These are phyloP conservation scores for Neopestalotiopsis sp. DNA, from an alignment of 2,329 filamentous ascomycete species.

Conservation along the genomic window DNA sequence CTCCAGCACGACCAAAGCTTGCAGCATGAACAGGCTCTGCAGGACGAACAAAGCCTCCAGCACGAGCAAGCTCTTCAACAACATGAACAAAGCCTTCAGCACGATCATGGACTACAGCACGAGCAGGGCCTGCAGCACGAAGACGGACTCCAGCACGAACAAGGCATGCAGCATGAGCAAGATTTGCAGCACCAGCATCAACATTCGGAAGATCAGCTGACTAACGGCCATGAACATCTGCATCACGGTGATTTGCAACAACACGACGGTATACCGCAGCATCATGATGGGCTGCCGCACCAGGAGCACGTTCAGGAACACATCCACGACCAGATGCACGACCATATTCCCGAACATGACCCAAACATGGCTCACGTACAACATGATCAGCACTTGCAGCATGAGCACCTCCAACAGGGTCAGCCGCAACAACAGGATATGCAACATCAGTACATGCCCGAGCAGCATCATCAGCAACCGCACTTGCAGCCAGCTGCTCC, in stretches of 20 bases:
- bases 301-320: constrained; percentile 19
- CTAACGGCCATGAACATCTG: constrained; percentile 16
- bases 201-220: constrained; percentile 16
- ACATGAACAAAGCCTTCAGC: constrained; percentile 20
- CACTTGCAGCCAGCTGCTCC: constrained; percentile 35
- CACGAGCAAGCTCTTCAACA: constrained; percentile 21
- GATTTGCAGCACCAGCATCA: constrained; percentile 7
- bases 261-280: constrained; percentile 18
- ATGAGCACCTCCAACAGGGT: constrained; percentile 28
- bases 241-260: constrained; percentile 19
- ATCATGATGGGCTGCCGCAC: constrained; percentile 18
- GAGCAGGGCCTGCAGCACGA: constrained; percentile 21
- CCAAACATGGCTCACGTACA: constrained; percentile 9
- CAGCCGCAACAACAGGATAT: constrained; percentile 26
- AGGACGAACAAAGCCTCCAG: constrained; percentile 23
- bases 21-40: constrained; percentile 22
- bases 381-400: constrained; percentile 21
- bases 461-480: constrained; percentile 36
- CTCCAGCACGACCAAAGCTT: not conserved
- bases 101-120: constrained; percentile 27
- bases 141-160: constrained; percentile 19
- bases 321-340: constrained; percentile 18
- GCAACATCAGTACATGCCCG: constrained; percentile 24
- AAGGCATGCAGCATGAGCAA: constrained; percentile 16
- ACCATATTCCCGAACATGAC: constrained; percentile 21